Percentiles rank a stretch among this genome's conserved stretches.
Conservation (phyloP, 2,329 filamentous ascomycete genomes). For the Penicillium sp. region DNA sequence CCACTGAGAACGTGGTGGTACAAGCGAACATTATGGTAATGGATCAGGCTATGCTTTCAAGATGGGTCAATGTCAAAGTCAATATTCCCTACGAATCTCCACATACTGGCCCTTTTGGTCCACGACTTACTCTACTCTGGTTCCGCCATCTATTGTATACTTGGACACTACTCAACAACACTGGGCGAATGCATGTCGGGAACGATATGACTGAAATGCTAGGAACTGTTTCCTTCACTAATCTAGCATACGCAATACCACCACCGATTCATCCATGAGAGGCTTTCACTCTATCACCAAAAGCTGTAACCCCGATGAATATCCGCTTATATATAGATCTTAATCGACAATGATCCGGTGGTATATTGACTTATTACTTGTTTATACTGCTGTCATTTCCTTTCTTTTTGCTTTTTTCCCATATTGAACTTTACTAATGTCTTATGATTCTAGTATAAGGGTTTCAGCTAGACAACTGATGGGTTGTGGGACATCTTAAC, state of each 20-base stretch:
- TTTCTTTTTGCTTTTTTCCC: no score
- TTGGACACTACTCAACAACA: not conserved
- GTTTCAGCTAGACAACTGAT: no score
- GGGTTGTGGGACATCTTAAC: no score
- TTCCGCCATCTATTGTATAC: not conserved
- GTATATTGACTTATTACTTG: not conserved
- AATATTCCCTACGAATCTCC: not conserved
- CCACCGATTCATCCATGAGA: not conserved
- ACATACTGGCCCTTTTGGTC: accelerated
- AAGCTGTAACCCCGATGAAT: not conserved
- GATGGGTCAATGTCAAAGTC: not conserved
- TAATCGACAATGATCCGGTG: not conserved
- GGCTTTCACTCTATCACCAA: not conserved
- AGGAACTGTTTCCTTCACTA: not conserved
- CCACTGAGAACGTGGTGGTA: not conserved
- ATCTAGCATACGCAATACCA: not conserved
- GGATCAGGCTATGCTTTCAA: not conserved
- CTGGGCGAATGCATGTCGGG: not conserved
- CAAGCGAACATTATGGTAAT: not conserved
- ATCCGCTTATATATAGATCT: not conserved
- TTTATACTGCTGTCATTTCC: not conserved
- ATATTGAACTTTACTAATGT: no score
- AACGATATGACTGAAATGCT: not conserved
- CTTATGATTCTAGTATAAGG: no score
- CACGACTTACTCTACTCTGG: not conserved